Conservation (phyloP, 2,329 filamentous ascomycete genomes). For the Parafenestella ontariensis region DNA sequence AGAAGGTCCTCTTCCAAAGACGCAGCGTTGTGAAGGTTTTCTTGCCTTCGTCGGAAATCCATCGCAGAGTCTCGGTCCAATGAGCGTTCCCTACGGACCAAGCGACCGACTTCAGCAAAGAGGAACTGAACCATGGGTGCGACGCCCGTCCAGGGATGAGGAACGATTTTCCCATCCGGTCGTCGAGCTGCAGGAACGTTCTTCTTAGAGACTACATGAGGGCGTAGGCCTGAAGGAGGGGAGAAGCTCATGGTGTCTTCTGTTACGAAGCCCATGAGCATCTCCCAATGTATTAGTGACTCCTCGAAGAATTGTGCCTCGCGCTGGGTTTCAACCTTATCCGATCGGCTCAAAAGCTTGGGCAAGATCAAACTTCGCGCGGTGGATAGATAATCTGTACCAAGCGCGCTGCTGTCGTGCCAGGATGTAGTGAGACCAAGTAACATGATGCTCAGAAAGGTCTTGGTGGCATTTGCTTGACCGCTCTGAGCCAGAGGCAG, state of each 20-base stretch:
- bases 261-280: slow-evolving; percentile 63
- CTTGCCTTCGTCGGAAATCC: slow-evolving; percentile 40
- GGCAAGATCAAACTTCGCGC: slow-evolving; percentile 54
- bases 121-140: slow-evolving; percentile 54
- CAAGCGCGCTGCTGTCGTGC: slow-evolving; percentile 64
- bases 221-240: slow-evolving; percentile 32
- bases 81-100: slow-evolving; percentile 50
- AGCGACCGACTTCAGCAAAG: slow-evolving; percentile 55
- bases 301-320: slow-evolving; percentile 62
- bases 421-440: slow-evolving; percentile 67
- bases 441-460: slow-evolving; percentile 64
- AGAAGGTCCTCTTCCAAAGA: slow-evolving; percentile 58
- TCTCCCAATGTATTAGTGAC: slow-evolving; percentile 65
- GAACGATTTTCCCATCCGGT: slow-evolving; percentile 46
- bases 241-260: slow-evolving; percentile 50
- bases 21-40: slow-evolving; percentile 48
- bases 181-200: slow-evolving; percentile 31
- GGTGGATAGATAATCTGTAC: slow-evolving; percentile 60
- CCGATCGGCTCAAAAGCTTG: slow-evolving; percentile 50
- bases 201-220: slow-evolving; percentile 29
- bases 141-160: slow-evolving; percentile 60
- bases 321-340: slow-evolving; percentile 41
- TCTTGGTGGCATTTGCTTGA: slow-evolving; percentile 55
- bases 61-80: slow-evolving; percentile 35
- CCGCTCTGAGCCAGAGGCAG: slow-evolving; percentile 53